Conservation (phyloP, 345 rosid genomes). For the Eutrema yunnanense region DNA sequence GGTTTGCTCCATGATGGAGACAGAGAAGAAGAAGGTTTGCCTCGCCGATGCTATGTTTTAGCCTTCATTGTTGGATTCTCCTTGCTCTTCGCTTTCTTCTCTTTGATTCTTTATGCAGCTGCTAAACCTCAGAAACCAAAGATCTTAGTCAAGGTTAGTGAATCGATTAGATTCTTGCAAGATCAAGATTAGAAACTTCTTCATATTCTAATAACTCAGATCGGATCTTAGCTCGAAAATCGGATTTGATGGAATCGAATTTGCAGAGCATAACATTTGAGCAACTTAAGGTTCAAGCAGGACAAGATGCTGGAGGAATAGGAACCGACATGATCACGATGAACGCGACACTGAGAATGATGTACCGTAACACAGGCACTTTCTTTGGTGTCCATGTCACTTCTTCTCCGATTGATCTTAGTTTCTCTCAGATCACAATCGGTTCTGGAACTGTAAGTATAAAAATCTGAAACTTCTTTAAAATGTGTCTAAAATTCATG, state of each 20-base stretch:
- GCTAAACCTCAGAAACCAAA: constrained; percentile 81
- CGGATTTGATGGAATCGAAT: not conserved
- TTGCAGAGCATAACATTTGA: constrained; percentile 72
- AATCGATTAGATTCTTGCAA: not conserved
- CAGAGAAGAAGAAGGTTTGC: constrained; percentile 35
- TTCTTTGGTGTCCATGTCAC: constrained; percentile 92
- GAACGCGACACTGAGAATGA: constrained; percentile 69
- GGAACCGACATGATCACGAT: constrained; percentile 89
- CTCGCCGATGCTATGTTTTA: constrained; percentile 73
- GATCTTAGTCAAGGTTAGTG: constrained; percentile 65
- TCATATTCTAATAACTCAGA: not conserved
- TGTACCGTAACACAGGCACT: constrained; percentile 80
- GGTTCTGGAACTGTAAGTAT: constrained; percentile 76
- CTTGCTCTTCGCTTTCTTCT: constrained; percentile 63
- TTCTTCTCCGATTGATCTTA: constrained; percentile 66
- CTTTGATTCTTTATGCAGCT: constrained; percentile 86
- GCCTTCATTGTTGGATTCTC: constrained; percentile 79
- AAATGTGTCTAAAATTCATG: not conserved
- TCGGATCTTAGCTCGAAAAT: not conserved
- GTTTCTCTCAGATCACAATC: constrained; percentile 52
- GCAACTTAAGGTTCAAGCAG: constrained; percentile 81
- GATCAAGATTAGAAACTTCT: not conserved
- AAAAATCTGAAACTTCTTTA: not conserved
- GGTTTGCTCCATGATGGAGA: constrained; percentile 85
- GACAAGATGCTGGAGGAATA: constrained; percentile 76